Conservation (phyloP, 1,284 basidiomycete genomes). For the Moesziomyces globuligerus region DNA sequence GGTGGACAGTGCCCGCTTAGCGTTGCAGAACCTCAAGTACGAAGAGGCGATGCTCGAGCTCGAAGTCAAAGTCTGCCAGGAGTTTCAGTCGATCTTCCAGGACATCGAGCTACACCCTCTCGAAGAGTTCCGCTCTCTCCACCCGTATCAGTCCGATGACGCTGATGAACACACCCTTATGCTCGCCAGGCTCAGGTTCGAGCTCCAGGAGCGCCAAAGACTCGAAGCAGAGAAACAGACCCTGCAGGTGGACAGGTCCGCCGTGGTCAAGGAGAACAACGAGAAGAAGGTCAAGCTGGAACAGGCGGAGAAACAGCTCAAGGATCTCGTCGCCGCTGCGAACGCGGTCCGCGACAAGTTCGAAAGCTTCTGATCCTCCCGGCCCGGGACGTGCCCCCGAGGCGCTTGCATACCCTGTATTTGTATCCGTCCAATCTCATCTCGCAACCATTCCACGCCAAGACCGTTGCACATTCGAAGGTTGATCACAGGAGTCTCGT, state of each 20-base stretch:
- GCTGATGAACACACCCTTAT: constrained; percentile 34
- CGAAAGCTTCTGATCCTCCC: constrained; percentile 18
- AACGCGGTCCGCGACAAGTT: constrained; percentile 23
- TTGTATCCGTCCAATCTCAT: constrained; percentile 12
- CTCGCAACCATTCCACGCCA: neutral
- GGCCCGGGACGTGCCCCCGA: neutral
- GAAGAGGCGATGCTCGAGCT: constrained; percentile 46
- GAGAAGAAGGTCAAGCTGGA: constrained; percentile 44
- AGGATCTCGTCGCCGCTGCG: constrained; percentile 21
- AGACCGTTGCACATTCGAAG: neutral
- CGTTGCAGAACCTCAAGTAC: constrained; percentile 44
- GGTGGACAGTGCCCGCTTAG: constrained; percentile 34
- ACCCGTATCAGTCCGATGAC: constrained; percentile 6
- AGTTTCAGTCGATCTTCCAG: constrained; percentile 48
- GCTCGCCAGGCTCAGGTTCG: constrained; percentile 34
- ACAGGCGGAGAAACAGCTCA: constrained; percentile 27
- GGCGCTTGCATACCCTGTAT: constrained; percentile 31
- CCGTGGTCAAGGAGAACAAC: constrained; percentile 38
- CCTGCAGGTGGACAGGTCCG: constrained; percentile 30
- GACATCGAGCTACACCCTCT: constrained; percentile 32
- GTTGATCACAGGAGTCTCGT: neutral
- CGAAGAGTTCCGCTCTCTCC: constrained; percentile 21
- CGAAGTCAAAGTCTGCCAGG: constrained; percentile 39
- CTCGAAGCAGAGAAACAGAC: constrained; percentile 32
- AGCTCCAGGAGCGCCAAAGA: constrained; percentile 36